phyloP scores from a whole-genome alignment of 1,284 basidiomycete genomes.

The Malassezia globosa region DNA sequence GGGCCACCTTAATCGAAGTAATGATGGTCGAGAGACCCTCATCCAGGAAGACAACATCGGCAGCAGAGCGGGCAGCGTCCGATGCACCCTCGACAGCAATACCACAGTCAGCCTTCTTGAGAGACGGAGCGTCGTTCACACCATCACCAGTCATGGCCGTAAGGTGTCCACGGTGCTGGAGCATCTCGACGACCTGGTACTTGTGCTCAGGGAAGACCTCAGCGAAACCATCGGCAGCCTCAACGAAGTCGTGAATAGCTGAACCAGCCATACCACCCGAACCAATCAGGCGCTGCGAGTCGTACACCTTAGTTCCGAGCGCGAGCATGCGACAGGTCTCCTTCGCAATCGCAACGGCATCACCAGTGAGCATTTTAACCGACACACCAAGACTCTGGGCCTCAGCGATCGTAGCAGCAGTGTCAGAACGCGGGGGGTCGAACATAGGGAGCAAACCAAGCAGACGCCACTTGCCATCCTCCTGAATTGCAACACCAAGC shows the following conservation, averaged over 20 bases:
- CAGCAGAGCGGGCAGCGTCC: slow-evolving; percentile 52
- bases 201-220: slow-evolving; percentile 56
- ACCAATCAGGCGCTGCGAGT: slow-evolving; percentile 54
- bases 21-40: slow-evolving; percentile 52
- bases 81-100: slow-evolving; percentile 53
- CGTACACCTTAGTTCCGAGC: slow-evolving; percentile 54
- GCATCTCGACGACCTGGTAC: slow-evolving; percentile 53
- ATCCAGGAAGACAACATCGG: slow-evolving; percentile 54
- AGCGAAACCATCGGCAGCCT: slow-evolving; percentile 55
- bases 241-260: slow-evolving; percentile 53
- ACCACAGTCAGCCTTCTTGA: slow-evolving; percentile 52
- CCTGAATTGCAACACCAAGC: slow-evolving; percentile 53
- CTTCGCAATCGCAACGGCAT: slow-evolving; percentile 55
- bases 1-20: slow-evolving; percentile 54
- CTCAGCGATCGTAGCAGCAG: slow-evolving; percentile 53
- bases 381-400: slow-evolving; percentile 53
- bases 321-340: slow-evolving; percentile 53
- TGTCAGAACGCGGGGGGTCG: slow-evolving; percentile 54
- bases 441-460: slow-evolving; percentile 51
- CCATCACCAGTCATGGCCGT: slow-evolving; percentile 52
- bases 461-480: slow-evolving; percentile 52
- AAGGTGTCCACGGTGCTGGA: slow-evolving; percentile 54
- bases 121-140: slow-evolving; percentile 50
- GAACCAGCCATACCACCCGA: slow-evolving; percentile 53
- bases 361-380: slow-evolving; percentile 56